Evolutionary conservation across 2,329 filamentous ascomycete species (phyloP), one percentile per base, ranked within the genome.

Genomic region (Talaromyces sp.): DNA sequence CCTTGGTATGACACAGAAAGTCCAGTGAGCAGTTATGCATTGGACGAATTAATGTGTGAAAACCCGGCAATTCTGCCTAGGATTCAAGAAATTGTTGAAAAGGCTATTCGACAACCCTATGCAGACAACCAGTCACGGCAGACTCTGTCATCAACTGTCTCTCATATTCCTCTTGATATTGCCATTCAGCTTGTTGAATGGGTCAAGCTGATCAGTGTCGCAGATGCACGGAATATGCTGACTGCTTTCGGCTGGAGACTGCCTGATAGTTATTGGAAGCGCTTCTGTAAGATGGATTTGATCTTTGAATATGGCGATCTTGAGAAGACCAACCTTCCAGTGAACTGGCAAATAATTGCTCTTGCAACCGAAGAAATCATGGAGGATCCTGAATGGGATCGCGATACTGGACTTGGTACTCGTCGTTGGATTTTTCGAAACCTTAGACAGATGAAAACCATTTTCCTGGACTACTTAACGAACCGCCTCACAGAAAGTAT

Each of bases 291-390:
- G 9, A 62, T 52, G 55, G 58, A 62, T 46, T 21, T 62, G 38
- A 60, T 62, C 38, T 60, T 62, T 58, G 61, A 62, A 60, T 62
- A 60, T 54, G 58, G 38, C 27, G 61, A 62, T 60, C 61, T 60
- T 9, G 27, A 55, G 5, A 57, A 61, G 11, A 43, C 49, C 4
- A 43, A 58, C 21, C n/a, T 24, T 38, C 35, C 35, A 9, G 61
- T 63, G 21, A 59, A 63, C 32, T 63, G 58, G 61, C 61, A 63
- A 53, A 17, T 61, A 32, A 57, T 63, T 50, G 58, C 50, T 31
- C 61, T 63, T 21, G 49, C 49, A 55, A 58, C 59, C 31, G 38
- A 61, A 53, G 56, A 53, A 55, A 11, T 63, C 24, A 46, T 61
- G 52, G 55, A 56, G 57, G 57, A 59, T 54, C 55, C 51, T 26